These are phyloP conservation scores for Grammothele lineata DNA, from an alignment of 768 basidiomycete genomes.

Conservation along the genomic window DNA sequence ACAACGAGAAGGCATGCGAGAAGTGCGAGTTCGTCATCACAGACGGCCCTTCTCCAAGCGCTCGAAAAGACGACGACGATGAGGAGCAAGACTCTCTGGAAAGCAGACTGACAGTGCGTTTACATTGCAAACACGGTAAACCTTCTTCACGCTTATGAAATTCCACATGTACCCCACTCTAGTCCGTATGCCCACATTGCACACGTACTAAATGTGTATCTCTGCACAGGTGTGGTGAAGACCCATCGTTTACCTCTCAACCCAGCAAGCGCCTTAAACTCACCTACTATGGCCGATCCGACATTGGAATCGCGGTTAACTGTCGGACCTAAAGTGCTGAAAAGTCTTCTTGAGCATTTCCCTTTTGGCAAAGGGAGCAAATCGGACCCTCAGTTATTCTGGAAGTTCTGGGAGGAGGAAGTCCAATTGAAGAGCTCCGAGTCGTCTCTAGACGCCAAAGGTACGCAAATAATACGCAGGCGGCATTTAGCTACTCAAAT, in stretches of 20 bases:
- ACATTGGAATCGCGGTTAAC: constrained; percentile 58
- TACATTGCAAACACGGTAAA: constrained; percentile 82
- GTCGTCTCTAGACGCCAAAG: constrained; percentile 60
- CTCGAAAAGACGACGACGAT: constrained; percentile 22
- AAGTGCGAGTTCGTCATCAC: constrained; percentile 69
- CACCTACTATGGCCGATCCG: constrained; percentile 61
- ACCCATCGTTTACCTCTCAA: constrained; percentile 71
- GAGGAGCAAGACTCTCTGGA: constrained; percentile 60
- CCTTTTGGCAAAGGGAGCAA: constrained; percentile 57
- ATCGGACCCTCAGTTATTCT: constrained; percentile 74
- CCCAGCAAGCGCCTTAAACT: constrained; percentile 52
- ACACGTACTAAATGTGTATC: too few species aligned
- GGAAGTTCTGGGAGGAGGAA: constrained; percentile 70
- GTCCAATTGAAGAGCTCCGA: constrained; percentile 68
- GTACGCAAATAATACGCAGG: too few species aligned
- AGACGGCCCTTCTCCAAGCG: constrained; percentile 37
- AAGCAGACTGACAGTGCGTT: constrained; percentile 64
- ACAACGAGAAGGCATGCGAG: constrained; percentile 74
- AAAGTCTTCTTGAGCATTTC: constrained; percentile 81
- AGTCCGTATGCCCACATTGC: too few species aligned
- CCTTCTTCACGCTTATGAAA: constrained; percentile 2
- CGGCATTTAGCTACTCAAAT: too few species aligned
- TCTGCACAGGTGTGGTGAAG: constrained; percentile 63
- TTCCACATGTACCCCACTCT: too few species aligned
- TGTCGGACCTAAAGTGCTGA: constrained; percentile 69